phyloP scores from a whole-genome alignment of 2,329 filamentous ascomycete species.

The Exserohilum rostratum region DNA sequence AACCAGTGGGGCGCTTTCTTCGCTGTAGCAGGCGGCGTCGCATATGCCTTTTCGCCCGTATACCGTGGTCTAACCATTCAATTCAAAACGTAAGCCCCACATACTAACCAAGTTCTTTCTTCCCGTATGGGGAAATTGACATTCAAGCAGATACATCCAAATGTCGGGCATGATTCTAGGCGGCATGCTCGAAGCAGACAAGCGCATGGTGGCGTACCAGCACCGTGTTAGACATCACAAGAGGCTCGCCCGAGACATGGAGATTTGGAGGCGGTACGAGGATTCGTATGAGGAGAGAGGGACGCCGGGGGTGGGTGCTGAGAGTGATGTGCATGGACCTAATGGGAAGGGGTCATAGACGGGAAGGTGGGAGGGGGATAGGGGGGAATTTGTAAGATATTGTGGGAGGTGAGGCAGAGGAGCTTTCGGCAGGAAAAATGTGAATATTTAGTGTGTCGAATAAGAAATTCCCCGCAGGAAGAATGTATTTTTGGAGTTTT shows the following conservation, averaged over 20 bases:
- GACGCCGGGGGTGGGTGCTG: constrained; percentile 45
- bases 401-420: not conserved
- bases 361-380: not conserved
- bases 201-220: constrained; percentile 70
- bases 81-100: constrained; percentile 40
- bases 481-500: too few relatives aligned
- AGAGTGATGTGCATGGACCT: constrained; percentile 34
- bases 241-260: constrained; percentile 67
- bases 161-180: constrained; percentile 87
- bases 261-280: constrained; percentile 72
- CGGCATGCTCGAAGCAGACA: constrained; percentile 76
- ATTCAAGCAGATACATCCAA: constrained; percentile 73
- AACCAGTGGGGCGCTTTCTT: constrained; percentile 70
- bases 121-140: too few relatives aligned
- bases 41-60: constrained; percentile 69
- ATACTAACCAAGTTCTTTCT: too few relatives aligned
- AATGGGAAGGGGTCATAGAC: constrained; percentile 5
- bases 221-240: constrained; percentile 68
- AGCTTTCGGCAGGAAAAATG: not conserved
- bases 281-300: constrained; percentile 59
- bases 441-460: too few relatives aligned
- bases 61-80: constrained; percentile 63
- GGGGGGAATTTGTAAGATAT: not conserved
- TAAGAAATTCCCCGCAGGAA: too few relatives aligned
- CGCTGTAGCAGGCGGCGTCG: constrained; percentile 66